Conservation (phyloP, 305 asterid species). For the Coffea humblotiana region DNA sequence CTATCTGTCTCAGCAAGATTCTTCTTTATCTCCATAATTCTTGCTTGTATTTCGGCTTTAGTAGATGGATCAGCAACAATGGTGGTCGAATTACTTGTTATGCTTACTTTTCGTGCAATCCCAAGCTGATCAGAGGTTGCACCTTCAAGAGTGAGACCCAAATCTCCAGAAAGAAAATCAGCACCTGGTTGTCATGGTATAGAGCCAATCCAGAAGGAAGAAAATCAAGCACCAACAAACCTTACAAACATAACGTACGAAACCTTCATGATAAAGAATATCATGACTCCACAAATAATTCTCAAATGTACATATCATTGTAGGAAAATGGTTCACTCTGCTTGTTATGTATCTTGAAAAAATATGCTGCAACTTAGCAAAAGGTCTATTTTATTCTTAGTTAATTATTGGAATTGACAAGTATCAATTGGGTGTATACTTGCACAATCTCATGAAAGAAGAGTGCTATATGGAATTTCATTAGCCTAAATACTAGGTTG, state of each 20-base stretch:
- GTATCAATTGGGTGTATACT: background rate
- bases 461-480: background rate
- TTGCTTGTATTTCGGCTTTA: slow-evolving; percentile 90
- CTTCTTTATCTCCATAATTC: slow-evolving; percentile 87
- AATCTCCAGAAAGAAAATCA: slow-evolving; percentile 89
- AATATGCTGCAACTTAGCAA: background rate
- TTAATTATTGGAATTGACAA: background rate
- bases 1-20: slow-evolving; percentile 81
- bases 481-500: background rate
- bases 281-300: background rate
- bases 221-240: slow-evolving; percentile 4
- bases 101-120: slow-evolving; percentile 71
- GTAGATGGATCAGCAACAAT: slow-evolving; percentile 89
- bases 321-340: background rate
- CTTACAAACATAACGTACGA: background rate
- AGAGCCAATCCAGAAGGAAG: slow-evolving; percentile 13
- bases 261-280: background rate
- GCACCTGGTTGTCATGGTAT: slow-evolving; percentile 53
- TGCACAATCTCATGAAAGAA: background rate
- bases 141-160: slow-evolving; percentile 71
- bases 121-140: slow-evolving; percentile 99
- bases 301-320: background rate
- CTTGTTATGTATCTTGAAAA: background rate
- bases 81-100: slow-evolving; percentile 67
- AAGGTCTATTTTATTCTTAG: background rate